Evolutionary conservation across 1,139 yeast species (phyloP).

Genomic region (Pichia sp.): DNA sequence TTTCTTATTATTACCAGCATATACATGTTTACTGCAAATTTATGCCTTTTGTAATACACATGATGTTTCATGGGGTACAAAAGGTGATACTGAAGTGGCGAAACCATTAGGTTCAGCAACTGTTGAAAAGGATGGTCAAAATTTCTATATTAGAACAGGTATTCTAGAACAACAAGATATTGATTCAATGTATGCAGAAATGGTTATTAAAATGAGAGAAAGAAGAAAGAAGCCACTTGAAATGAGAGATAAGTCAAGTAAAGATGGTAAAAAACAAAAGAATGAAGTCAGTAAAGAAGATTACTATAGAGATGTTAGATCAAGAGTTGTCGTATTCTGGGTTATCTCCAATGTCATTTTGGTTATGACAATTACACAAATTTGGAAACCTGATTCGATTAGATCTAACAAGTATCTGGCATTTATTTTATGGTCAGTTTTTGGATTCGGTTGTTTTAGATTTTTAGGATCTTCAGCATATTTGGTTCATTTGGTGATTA

Average conservation of each 20-base stretch:
- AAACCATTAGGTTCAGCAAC: conserved; percentile 64
- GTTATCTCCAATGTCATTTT: conserved; percentile 71
- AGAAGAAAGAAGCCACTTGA: conserved; percentile 49
- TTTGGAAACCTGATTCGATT: conserved; percentile 58
- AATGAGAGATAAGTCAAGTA: conserved; percentile 48
- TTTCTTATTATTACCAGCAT: conserved; percentile 83
- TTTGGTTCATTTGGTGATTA: conserved; percentile 39
- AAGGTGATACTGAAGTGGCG: conserved; percentile 76
- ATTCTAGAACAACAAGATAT: conserved; percentile 89
- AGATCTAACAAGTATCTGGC: conserved; percentile 71
- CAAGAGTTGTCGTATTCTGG: conserved; percentile 92
- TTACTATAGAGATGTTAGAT: conserved; percentile 89
- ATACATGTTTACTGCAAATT: conserved; percentile 83
- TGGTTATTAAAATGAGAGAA: conserved; percentile 65
- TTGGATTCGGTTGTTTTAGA: conserved; percentile 70
- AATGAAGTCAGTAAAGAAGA: conserved; percentile 59
- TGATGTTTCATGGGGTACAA: conserved; percentile 97
- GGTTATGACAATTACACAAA: conserved; percentile 81
- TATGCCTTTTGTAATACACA: conserved; percentile 94
- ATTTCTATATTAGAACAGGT: conserved; percentile 69
- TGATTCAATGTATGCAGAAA: conserved; percentile 78
- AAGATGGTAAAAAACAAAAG: conserved; percentile 39
- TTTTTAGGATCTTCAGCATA: conserved; percentile 72
- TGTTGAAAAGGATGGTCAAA: conserved; percentile 57
- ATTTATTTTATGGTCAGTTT: conserved; percentile 86